Percentiles rank a stretch among this genome's conserved stretches.
phyloP scores from a whole-genome alignment of 2,329 filamentous ascomycete species.

The Ilyonectria destructans region DNA sequence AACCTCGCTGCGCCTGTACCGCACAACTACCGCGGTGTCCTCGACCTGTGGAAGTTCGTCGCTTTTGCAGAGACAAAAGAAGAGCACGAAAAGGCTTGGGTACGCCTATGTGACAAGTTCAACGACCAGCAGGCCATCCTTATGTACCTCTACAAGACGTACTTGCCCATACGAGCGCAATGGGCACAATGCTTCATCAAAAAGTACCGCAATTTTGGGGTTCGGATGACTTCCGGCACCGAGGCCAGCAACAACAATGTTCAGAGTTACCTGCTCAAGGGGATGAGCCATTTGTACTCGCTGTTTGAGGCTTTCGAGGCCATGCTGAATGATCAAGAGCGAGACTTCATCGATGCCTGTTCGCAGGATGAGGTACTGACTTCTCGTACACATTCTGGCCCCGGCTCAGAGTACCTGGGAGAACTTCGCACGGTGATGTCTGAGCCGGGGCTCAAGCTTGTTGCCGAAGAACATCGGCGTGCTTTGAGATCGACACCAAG shows the following conservation, averaged over 20 bases:
- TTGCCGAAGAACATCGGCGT: background rate
- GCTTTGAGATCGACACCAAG: conserved; percentile 2
- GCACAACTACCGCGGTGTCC: conserved; percentile 15
- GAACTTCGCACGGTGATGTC: conserved; percentile 1
- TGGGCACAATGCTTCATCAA: no score
- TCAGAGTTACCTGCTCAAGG: conserved; percentile 28
- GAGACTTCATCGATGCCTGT: conserved; percentile 20
- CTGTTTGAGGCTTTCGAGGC: conserved; percentile 26
- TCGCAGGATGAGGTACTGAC: conserved; percentile 27
- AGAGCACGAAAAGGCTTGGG: conserved; percentile 9
- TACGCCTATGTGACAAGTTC: conserved; percentile 18
- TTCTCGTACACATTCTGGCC: conserved; percentile 13
- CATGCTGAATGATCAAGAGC: conserved; percentile 26
- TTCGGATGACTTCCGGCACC: conserved; percentile 25
- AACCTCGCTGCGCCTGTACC: no score
- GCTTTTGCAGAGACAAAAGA: conserved; percentile 3
- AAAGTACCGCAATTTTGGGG: conserved; percentile 26
- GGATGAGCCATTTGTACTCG: conserved; percentile 19
- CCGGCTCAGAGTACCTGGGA: conserved; percentile 7
- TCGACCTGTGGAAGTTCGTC: conserved; percentile 1
- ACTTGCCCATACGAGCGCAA: conserved; percentile 16
- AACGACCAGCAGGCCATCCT: conserved; percentile 22
- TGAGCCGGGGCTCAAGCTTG: background rate
- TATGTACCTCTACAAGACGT: conserved; percentile 23
- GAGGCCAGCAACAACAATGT: conserved; percentile 28